Base-by-base conservation (phyloP, 176 grass and related monocot species). In the Zoysia pacifica region DNA sequence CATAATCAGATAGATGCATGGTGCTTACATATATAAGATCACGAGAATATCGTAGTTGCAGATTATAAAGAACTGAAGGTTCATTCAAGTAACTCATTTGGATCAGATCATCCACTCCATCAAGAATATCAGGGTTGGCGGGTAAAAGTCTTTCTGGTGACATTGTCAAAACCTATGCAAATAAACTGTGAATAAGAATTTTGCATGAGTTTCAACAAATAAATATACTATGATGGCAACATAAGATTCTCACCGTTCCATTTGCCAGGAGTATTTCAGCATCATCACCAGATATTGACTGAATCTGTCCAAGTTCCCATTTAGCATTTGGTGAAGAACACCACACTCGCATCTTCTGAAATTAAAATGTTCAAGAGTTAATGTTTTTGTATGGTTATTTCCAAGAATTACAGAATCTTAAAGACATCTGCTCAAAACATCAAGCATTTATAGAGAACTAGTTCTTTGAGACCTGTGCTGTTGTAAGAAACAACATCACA, bases 61-160 rank as follows among this genome's bases (percentile, higher is more conserved):
- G 84, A 81, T 91, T 93, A 82, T 93, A 77, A 60, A 99, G 84
- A 86, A 99, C 93, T 42, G 93, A 91, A 49, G 97, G 93, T 88
- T 84, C 93, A 83, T 99, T 93, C 83, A 99, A 75, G 80, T 93
- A 99, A 85, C 93, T 96, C 70, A 99, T 79, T 40, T 99, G 93
- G 82, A 99, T 99, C 56, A 99, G 84, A 95, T 99, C 89, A 84
- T 99, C 93, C 5, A 93, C 86, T 67, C 97, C 97, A 86, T 96
- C 93, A 51, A 99, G 88, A 82, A 99, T 84, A 86, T 87, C 89
- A 75, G 97, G 97, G 73, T 99, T 99, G 54, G 90, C 84, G 14
- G 93, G 88, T 78, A 99, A 83, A 43, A 99, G 82, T 76, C 79
- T 87, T 59, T 95, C 97, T 60, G 82, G 74, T 68, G 82, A 91